Conservation (phyloP, 768 basidiomycete genomes). For the Boletellus emodensis region DNA sequence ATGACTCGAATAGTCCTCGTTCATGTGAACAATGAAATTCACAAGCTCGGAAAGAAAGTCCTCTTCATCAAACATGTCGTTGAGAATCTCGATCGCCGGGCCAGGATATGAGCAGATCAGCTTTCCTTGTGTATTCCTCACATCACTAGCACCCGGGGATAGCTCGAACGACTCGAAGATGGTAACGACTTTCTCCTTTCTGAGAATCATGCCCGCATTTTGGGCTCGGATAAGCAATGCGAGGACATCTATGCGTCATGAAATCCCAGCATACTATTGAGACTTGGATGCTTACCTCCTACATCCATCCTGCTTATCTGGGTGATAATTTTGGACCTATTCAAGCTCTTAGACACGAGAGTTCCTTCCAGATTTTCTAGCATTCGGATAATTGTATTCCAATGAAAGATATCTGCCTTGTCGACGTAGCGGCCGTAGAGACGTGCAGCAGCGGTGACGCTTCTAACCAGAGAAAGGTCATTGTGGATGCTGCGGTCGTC, state of each 20-base stretch:
- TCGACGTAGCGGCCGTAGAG: neutral
- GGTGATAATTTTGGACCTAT: neutral
- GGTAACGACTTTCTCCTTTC: constrained; percentile 15
- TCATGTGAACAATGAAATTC: constrained; percentile 35
- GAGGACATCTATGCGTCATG: constrained; percentile 30
- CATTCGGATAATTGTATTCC: neutral
- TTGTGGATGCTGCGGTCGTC: constrained; percentile 1
- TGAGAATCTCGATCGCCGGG: constrained; percentile 36
- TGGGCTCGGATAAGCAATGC: constrained; percentile 40
- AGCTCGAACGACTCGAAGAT: constrained; percentile 37
- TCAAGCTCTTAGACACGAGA: neutral
- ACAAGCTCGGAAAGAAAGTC: constrained; percentile 34
- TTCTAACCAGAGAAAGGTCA: constrained; percentile 24
- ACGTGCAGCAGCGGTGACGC: constrained; percentile 3
- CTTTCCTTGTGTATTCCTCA: constrained; percentile 39
- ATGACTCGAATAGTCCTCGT: constrained; percentile 28
- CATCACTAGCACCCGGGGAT: constrained; percentile 29
- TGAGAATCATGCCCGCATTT: constrained; percentile 44
- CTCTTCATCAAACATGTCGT: constrained; percentile 6
- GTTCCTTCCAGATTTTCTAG: neutral
- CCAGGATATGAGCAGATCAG: constrained; percentile 43
- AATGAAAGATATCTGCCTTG: neutral
- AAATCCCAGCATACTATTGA: neutral
- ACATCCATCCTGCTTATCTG: neutral
- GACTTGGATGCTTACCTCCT: neutral